Base-by-base conservation (phyloP, 805 yeast genomes). In the Cyberlindnera mrakii region DNA sequence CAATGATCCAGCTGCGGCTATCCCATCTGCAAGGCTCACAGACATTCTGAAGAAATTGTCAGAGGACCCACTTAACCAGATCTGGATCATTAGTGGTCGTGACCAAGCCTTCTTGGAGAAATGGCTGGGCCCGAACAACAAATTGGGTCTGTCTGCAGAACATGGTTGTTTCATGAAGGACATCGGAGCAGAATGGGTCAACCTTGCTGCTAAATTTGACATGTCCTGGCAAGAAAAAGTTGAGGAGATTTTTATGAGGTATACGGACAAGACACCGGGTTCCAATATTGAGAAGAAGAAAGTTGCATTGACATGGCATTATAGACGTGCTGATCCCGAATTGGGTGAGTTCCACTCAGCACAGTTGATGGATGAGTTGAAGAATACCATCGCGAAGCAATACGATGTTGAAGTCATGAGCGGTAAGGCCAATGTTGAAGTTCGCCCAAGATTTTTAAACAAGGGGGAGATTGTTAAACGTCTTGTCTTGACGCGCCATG, bases 301-400 rank as follows among this genome's bases (percentile, higher is more conserved):
- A 55, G 96, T 91, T 15, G 98, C 99, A 1, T 66, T 93, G 41
- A 91, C 98, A 1, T 93, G 99, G 99, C 99, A 93, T 65, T 93
- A 91, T 61, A 78, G 99, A 54, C 75, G 95, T 42, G 78, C 96
- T 1, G 99, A 90, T 55, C 98, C 98, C 0, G 96, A 85, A 47
- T 75, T 88, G 52, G 99, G 99, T 27, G 78, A 73, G 35, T 91
- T 76, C 67, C 96, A 88, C 65, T 95, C 97, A 0, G 68, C 75
- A 14, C 78, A 81, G 59, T 75, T 93, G 57, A 75, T 82, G 48
- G 71, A 79, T 18, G 82, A 82, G 47, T 65, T 93, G 49, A 67
- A 72, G 45, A 68, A 67, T 15, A 73, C 81, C 2, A 75, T 90
- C 10, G 84, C 76, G 3, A 64, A 63, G 35, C 74, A 75, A 18